Conservation (phyloP, 352 stramenopile species). For the Phytophthora tentaculata region DNA sequence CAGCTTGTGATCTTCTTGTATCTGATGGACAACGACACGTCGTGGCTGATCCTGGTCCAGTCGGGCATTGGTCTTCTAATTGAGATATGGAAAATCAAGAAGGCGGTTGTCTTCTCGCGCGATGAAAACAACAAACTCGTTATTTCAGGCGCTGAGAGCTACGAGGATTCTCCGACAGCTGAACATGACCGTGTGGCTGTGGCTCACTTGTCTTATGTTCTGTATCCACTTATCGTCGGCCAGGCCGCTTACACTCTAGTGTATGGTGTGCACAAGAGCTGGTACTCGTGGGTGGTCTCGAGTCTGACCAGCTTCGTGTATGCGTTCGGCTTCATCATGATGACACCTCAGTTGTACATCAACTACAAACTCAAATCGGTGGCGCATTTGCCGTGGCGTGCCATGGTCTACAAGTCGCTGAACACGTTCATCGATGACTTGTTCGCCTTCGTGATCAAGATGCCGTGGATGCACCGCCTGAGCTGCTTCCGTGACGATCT, state of each 20-base stretch:
- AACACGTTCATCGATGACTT: slow-evolving; percentile 95
- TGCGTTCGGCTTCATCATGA: slow-evolving; percentile 99
- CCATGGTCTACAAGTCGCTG: slow-evolving; percentile 98
- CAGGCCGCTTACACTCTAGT: slow-evolving; percentile 96
- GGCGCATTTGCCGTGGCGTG: slow-evolving; percentile 96
- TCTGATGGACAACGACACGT: slow-evolving; percentile 97
- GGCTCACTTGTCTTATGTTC: slow-evolving; percentile 82
- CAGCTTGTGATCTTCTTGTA: slow-evolving; percentile 98
- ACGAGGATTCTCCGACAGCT: slow-evolving; percentile 80
- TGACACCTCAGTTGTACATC: slow-evolving; percentile 98
- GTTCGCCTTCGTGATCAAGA: slow-evolving; percentile 93
- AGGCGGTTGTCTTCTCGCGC: slow-evolving; percentile 87
- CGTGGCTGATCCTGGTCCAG: slow-evolving; percentile 94
- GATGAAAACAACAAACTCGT: slow-evolving; percentile 84
- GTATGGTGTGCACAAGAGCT: slow-evolving; percentile 94
- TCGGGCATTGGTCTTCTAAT: slow-evolving; percentile 85
- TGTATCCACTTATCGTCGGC: slow-evolving; percentile 91
- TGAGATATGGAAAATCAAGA: slow-evolving; percentile 95
- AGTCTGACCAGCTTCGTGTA: slow-evolving; percentile 98
- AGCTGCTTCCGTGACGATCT: slow-evolving; percentile 99
- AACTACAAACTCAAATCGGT: slow-evolving; percentile 99
- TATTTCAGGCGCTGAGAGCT: slow-evolving; percentile 83
- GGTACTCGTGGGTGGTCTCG: slow-evolving; percentile 98
- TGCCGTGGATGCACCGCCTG: slow-evolving; percentile 97
- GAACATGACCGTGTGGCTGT: slow-evolving; percentile 87